Evolutionary conservation across 2,329 filamentous ascomycete species (phyloP), one percentile per base, ranked within the genome.

Genomic region (Colletotrichum kahawae): DNA sequence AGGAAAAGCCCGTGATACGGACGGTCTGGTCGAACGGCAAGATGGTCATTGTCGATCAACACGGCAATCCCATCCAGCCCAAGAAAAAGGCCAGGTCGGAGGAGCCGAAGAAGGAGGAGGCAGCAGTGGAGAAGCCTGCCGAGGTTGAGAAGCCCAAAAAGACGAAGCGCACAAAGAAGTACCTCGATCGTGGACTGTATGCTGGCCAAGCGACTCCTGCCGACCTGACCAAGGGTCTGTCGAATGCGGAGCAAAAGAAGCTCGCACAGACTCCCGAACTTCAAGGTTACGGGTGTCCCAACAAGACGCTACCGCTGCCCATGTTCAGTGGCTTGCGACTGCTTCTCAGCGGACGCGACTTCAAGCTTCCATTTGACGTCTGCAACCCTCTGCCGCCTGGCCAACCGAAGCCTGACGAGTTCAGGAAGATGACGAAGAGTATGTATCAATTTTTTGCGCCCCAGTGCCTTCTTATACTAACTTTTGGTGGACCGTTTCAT

Each of bases 341-440:
- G 69, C 84, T 98, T 73, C 90, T 95, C 69, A 88, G 90, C 75
- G 93, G 93, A 16, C 90, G 94, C 66, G 93, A 97, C 82, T 98
- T 98, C 85, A 95, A 95, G 83, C 87, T 99, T 34, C 97, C 97
- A 0, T 98, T 92, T 81, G 94, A 98, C 82, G 89, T 98, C 63
- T 98, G 96, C 87, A 94, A 95, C 69, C 96, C 96, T 4, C 90
- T 98, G 24, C 94, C 95, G 5, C 92, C 93, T 2, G 95, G 94
- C 65, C 95, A 98, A 82, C 95, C 95, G 29, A 98, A 98, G 84
- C 96, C 96, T 1, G 93, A 97, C 78, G 95, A 98, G 80, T 99
- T 96, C 94, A 93, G 93, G 78, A 96, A 96, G 83, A 93, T 97
- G 79, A 96, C 95, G 77, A 97, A 94, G 84, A 98, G 95, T 97